These are phyloP conservation scores for Cutaneotrichosporon cutaneum DNA, from an alignment of 1,284 basidiomycete species.

Conservation along the genomic window DNA sequence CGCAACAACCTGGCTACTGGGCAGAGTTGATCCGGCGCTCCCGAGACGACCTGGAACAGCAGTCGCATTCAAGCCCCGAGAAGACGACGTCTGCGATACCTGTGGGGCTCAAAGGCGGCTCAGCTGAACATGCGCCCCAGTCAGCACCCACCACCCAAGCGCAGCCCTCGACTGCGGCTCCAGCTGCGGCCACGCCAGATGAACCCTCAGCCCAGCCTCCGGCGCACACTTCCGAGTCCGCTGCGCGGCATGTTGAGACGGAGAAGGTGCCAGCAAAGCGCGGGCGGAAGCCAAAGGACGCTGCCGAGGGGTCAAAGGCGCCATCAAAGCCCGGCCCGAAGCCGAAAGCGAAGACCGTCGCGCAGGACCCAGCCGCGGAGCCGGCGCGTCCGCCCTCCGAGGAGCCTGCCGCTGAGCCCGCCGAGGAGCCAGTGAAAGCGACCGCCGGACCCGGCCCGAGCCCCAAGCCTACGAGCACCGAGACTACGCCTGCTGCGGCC, in stretches of 20 bases:
- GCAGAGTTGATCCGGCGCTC: background rate
- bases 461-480: background rate
- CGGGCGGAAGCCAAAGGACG: too few species aligned
- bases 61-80: background rate
- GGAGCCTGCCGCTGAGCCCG: background rate
- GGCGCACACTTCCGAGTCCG: too few species aligned
- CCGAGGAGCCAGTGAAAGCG: background rate
- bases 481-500: background rate
- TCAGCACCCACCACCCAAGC: background rate
- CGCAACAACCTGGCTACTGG: background rate
- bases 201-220: background rate
- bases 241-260: background rate
- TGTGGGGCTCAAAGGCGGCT: background rate
- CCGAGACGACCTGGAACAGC: background rate
- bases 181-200: background rate
- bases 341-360: background rate
- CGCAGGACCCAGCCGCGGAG: background rate
- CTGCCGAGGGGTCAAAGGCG: too few species aligned
- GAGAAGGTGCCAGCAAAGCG: background rate
- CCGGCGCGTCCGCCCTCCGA: background rate
- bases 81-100: background rate
- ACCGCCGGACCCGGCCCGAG: background rate
- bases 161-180: background rate
- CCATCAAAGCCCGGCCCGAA: background rate
- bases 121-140: background rate